Evolutionary conservation across 2,329 filamentous ascomycete genomes (phyloP), one percentile per base, ranked within the genome.

Genomic region (Aspergillus fumigatus): DNA sequence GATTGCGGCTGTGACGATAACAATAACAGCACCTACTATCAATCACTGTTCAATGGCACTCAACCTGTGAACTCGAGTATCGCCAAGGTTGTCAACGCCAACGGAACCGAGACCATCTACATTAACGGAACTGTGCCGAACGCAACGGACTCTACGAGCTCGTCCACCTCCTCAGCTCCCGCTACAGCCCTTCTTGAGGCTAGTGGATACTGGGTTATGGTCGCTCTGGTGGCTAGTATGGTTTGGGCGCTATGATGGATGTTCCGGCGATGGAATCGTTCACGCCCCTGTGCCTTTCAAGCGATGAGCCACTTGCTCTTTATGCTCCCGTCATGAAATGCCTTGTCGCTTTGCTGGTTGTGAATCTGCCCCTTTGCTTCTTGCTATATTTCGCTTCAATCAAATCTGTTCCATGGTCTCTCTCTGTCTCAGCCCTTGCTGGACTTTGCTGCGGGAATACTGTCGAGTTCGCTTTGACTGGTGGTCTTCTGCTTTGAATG

Each of bases 1-100:
- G 75, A 77, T 35, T 87, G 84, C 64, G 82, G 83, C 4, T 87
- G 84, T 64, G 84, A 86, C 55, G 71, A 78, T 43, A 77, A 75
- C 59, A 70, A 71, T 45, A 77, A 80, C 57, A 63, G 64, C 48
- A 77, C 73, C 1, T 79, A 75, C 59, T 68, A 78, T 55, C 65
- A 75, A 48, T 69, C 72, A 11, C 58, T 79, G 1, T 69, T 80
- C 59, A 73, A 76, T 50, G 75, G 76, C 35, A 75, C 70, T 3
- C 65, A 69, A 38, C 69, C 71, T 0, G 63, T 59, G 52, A 79
- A 80, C 58, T 71, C 70, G 6, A 76, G 67, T 25, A 57, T 70
- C 8, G 70, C 76, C 19, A 68, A 63, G 41, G 70, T 77, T 4
- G 70, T 69, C 3, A 65, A 68, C 32, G 76, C 73, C 21, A 79